Evolutionary conservation across 345 rosid genomes (phyloP), one percentile per base, ranked within the genome.

Genomic region (Noccaea bulbosa): DNA sequence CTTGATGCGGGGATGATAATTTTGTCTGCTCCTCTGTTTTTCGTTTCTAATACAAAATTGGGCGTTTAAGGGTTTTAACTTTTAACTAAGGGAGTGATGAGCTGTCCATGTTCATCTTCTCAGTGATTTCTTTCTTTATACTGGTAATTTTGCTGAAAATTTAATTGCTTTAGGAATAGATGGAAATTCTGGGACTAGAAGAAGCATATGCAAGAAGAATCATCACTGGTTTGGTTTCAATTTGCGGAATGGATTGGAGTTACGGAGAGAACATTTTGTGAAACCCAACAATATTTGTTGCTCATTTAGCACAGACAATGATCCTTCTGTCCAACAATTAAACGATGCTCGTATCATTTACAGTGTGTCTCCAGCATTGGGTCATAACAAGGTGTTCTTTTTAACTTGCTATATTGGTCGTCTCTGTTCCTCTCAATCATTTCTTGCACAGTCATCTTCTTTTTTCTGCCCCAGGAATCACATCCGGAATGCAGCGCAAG

Each of bases 401-500:
- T 14, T 15, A 4, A 62, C 57, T 61, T 52, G 2, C 22, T 22
- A 10, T 15, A 15, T 61, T 46, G 66, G 2, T 63, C 48, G 64
- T 39, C 39, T 55, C 8, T 57, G 24, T 50, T 40, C 11, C 20
- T 63, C 24, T 46, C 30, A 17, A 2, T 34, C 14, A 40, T 43
- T 27, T 60, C 15, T 49, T 60, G 7, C 44, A 22, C 22, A 0
- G 32, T 16, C 5, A 4, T 32, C 45, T 15, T 62, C 45, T 15
- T 62, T 71, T 62, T 22, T 62, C 45, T 20, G n/a, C 22, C 48
- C 30, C 80, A 93, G 97, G 96, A 90, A 77, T 66, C 96, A 15
- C 98, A 93, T 79, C 98, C 97, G 7, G 97, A 93, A 83, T 91
- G 92, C 40, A 87, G 88, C 70, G 83, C 88, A 72, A 91, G 98